These are phyloP conservation scores for Penicillium psychrofluorescens DNA, from an alignment of 495 filamentous ascomycete species.

Conservation along the genomic window DNA sequence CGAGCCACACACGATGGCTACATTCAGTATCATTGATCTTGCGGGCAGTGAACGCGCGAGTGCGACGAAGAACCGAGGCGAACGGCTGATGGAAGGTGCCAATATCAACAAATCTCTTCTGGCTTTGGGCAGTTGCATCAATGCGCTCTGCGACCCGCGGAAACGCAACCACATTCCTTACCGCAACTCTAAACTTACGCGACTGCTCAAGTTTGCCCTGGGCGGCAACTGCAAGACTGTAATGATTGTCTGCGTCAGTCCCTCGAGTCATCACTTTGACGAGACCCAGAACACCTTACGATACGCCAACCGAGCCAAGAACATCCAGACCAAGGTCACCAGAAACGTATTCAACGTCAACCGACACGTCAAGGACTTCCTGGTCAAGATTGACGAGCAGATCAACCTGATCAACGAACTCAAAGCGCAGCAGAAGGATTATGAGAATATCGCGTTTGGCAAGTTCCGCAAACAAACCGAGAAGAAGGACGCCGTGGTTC, in stretches of 20 bases:
- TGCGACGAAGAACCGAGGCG: constrained; percentile 93
- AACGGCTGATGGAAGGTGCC: constrained; percentile 84
- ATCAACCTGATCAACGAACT: constrained; percentile 89
- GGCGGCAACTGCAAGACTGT: constrained; percentile 98
- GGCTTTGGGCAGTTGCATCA: constrained; percentile 95
- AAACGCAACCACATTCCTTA: constrained; percentile 96
- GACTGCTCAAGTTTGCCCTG: constrained; percentile 92
- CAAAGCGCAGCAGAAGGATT: constrained; percentile 83
- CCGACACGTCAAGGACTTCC: constrained; percentile 94
- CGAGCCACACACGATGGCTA: constrained; percentile 96
- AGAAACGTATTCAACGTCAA: constrained; percentile 99
- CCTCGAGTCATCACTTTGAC: constrained; percentile 94
- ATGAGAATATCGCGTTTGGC: constrained; percentile 74
- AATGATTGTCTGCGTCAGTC: constrained; percentile 99
- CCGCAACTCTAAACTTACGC: constrained; percentile 94
- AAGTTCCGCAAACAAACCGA: constrained; percentile 84
- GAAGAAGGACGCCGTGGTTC: constrained; percentile 70
- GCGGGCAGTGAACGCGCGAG: constrained; percentile 95
- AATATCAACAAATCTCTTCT: constrained; percentile 99
- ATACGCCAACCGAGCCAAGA: constrained; percentile 97
- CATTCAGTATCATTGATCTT: constrained; percentile 94
- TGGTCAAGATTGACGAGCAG: constrained; percentile 97
- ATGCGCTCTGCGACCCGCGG: constrained; percentile 89
- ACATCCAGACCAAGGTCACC: constrained; percentile 98
- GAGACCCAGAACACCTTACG: constrained; percentile 98